Evolutionary conservation across 176 grass and related monocot genomes (phyloP), one percentile per base, ranked within the genome.

Genomic region (Tuctoria greenei): DNA sequence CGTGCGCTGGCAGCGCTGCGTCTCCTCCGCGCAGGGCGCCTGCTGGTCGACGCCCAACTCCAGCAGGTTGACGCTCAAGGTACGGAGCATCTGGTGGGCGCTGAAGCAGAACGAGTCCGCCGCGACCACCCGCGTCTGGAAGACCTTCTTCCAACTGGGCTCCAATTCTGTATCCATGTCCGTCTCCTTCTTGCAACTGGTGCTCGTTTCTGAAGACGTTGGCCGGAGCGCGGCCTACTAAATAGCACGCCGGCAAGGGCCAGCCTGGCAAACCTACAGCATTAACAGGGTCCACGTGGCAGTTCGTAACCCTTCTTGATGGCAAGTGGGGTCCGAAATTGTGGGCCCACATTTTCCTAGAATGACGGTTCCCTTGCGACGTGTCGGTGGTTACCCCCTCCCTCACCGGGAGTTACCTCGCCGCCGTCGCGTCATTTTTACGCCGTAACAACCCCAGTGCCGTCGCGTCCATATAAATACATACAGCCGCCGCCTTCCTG

Each of bases 41-140:
- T 7, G 20, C 40, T 2, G 26, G 40, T 41, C 17, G 51, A 16
- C 21, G 28, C 41, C 4, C 61, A 38, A 2, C 68, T 4, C 8
- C 39, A 25, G 60, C 61, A 38, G 39, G 21, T 10, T 11, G 58
- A 2, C 24, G 56, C 42, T 13, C 61, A 74, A 12, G 51, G 7
- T 5, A 3, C 25, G 43, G 52, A 67, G 13, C 70, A 18, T 26
- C 41, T 18, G 25, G 13, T 25, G 52, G 76, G 17, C 17, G 17
- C 7, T 39, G 61, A 15, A 8, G 76, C 69, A 74, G 69, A 60
- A 69, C 51, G 12, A 35, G 28, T 73, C 23, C 76, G 70, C 70
- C 52, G 74, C 23, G 41, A 43, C 23, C 54, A 74, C 35, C 12
- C 66, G 74, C 70, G 61, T 14, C 45, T 42, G 56, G 73, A 74